Evolutionary conservation across 768 basidiomycete genomes (phyloP).

Genomic region (Leccinum olivaceopallidum): DNA sequence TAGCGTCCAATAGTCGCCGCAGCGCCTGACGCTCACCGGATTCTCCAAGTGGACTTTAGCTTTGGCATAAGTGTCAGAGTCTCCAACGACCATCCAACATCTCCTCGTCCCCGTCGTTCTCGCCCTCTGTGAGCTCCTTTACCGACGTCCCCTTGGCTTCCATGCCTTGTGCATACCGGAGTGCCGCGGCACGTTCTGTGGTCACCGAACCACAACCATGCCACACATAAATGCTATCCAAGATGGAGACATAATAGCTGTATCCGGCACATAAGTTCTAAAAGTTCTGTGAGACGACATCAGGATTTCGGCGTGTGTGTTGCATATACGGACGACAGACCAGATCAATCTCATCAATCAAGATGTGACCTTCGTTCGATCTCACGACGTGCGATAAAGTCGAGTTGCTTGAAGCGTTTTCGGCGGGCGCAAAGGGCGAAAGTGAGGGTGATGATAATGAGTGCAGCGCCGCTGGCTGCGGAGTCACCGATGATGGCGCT

Average conservation of each 20-base stretch:
- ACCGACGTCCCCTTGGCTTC: slow-evolving; percentile 39
- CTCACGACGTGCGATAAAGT: slow-evolving; percentile 58
- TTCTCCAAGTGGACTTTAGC: too few species aligned
- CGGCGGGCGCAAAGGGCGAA: too few species aligned
- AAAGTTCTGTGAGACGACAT: slow-evolving; percentile 39
- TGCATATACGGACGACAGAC: slow-evolving; percentile 37
- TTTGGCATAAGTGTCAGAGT: slow-evolving; percentile 62
- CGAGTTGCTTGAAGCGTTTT: too few species aligned
- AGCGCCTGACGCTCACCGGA: slow-evolving; percentile 39
- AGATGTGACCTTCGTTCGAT: slow-evolving; percentile 45
- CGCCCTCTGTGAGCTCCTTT: slow-evolving; percentile 62
- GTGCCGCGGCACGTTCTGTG: slow-evolving; percentile 60
- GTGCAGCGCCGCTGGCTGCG: too few species aligned
- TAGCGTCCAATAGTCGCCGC: slow-evolving; percentile 2
- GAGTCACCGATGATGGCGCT: too few species aligned
- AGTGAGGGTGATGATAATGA: too few species aligned
- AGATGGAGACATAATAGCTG: slow-evolving; percentile 73
- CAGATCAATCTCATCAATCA: slow-evolving; percentile 73
- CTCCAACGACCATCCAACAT: slow-evolving; percentile 89
- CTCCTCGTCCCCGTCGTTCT: slow-evolving; percentile 61
- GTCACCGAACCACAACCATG: slow-evolving; percentile 68
- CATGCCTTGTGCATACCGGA: slow-evolving; percentile 57
- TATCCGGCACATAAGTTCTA: slow-evolving; percentile 84
- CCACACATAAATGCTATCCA: slow-evolving; percentile 79
- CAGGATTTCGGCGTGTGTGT: slow-evolving; percentile 1